Evolutionary conservation across 257 asterid species (phyloP).

Genomic region (Petunia axillaris): DNA sequence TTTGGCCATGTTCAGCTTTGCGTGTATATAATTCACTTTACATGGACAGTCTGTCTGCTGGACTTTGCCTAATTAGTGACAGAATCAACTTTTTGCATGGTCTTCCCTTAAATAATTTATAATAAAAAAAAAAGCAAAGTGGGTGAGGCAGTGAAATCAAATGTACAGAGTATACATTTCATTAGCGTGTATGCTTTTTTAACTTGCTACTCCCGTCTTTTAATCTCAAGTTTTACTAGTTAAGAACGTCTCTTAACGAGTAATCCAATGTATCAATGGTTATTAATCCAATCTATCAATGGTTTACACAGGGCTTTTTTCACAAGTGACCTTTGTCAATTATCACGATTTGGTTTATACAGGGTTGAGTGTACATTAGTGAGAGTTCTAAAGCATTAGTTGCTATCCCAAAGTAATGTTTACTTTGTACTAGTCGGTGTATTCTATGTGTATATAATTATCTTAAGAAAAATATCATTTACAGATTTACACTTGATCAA

Average conservation of each 20-base stretch:
- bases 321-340: background rate
- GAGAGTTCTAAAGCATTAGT: background rate
- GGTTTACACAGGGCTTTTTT: background rate
- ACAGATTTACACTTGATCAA: no score
- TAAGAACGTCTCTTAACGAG: no score
- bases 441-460: no score
- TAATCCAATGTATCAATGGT: no score
- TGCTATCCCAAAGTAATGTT: background rate
- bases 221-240: no score
- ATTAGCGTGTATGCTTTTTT: no score
- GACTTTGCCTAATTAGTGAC: background rate
- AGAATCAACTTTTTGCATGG: background rate
- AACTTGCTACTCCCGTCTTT: no score
- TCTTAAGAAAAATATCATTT: no score
- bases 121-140: background rate
- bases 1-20: slow-evolving; percentile 36
- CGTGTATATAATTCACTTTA: slow-evolving; percentile 8
- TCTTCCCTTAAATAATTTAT: background rate
- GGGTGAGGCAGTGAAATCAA: background rate
- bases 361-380: background rate
- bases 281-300: background rate
- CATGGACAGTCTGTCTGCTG: slow-evolving; percentile 15
- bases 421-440: background rate
- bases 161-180: no score
- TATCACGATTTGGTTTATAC: background rate